Base-by-base conservation (phyloP, 257 asterid genomes). In the Osmanthus fragrans region DNA sequence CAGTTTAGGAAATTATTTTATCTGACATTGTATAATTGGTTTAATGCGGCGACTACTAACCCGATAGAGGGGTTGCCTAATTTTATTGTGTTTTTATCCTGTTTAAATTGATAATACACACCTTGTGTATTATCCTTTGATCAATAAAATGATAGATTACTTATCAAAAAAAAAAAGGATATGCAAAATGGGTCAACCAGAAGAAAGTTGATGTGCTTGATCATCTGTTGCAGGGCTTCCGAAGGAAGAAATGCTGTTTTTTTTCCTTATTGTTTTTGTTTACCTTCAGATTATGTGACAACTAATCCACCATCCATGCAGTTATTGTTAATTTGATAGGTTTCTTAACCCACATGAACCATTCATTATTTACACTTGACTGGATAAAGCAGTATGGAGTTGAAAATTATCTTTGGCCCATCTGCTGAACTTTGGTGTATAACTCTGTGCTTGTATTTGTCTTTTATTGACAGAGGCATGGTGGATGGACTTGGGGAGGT, bases 401-500 rank as follows among this genome's bases (percentile, higher is more conserved):
- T 58, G 66, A 21, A 47, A 69, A 27, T 40, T 1, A 42, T 23
- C 16, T 25, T 72, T 18, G 16, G 64, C 79, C 72, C 64, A 30
- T 77, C 70, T 75, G 68, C 73, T 78, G 71, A 49, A 70, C 30
- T 40, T 66, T 39, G 34, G 39, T 56, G 33, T 49, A 23, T 76
- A 19, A 70, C 40, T 69, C 29, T 77, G 12, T 60, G 36, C 71
- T 80, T 72, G 3, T 54, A 16, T 73, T 65, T 76, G 40, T 60
- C 34, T 75, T 72, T 76, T 54, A 76, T 75, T 68, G 74, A 65
- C 87, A 96, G 99, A 91, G 99, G 84, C 93, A 90, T 82, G 98
- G 99, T 75, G 99, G 98, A 73, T 90, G 97, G 97, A 87, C 94
- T 32, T 96, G 99, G 99, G 96, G 96, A 74, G 99, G 99, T 70